Percentiles rank a stretch among this genome's conserved stretches.
Conservation (phyloP, 225 moss, liverwort and hornwort genomes). For the Physcomitrellopsis africana region DNA sequence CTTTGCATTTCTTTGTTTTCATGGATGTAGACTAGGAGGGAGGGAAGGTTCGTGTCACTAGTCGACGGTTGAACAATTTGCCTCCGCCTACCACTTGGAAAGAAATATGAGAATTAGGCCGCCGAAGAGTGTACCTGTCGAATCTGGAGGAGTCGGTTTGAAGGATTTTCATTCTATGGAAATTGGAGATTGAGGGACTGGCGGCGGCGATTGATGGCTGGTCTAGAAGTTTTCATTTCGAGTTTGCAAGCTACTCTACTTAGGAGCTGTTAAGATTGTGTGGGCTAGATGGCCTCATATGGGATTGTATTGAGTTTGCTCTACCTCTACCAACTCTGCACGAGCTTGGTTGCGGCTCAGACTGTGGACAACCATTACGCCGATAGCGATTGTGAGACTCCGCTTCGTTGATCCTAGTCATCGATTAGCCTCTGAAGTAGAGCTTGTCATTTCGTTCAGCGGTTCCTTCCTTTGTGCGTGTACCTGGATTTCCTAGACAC, state of each 20-base stretch:
- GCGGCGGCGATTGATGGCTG: no score
- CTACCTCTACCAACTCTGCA: not conserved
- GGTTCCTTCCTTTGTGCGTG: no score
- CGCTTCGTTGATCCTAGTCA: not conserved
- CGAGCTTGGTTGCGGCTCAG: slow-evolving; percentile 23
- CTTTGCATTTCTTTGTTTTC: not conserved
- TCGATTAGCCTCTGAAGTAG: not conserved
- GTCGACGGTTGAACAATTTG: no score
- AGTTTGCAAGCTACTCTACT: no score
- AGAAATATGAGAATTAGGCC: not conserved
- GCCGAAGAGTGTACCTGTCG: no score
- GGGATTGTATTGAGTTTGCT: slow-evolving; percentile 24
- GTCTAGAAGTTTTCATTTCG: no score
- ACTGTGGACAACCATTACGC: slow-evolving; percentile 34
- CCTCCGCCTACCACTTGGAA: no score
- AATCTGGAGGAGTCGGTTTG: no score
- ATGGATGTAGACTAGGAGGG: not conserved
- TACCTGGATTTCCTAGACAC: not conserved
- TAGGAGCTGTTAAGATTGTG: not conserved
- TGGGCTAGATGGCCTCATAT: slow-evolving; percentile 13
- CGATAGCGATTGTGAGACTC: slow-evolving; percentile 29
- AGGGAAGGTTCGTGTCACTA: no score
- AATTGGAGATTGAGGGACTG: no score
- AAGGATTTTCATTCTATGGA: no score
- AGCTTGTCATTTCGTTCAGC: not conserved